Evolutionary conservation across 2,329 filamentous ascomycete species (phyloP).

Genomic region (Penicillium digitatum): DNA sequence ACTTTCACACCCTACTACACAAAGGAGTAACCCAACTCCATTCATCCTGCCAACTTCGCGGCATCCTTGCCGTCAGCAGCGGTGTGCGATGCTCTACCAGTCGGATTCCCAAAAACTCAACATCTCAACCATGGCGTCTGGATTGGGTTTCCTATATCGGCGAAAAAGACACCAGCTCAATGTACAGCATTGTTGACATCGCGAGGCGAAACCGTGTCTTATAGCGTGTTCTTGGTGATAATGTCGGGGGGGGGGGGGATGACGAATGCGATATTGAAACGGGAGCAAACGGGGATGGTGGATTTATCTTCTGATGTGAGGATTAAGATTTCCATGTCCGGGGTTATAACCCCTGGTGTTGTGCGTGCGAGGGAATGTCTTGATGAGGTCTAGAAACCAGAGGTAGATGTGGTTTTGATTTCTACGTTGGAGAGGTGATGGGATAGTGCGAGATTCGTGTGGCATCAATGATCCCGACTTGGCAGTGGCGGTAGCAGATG

Average conservation of each 20-base stretch:
- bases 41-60: slow-evolving; percentile 46
- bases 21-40: slow-evolving; percentile 40
- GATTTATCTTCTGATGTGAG: slow-evolving; percentile 31
- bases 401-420: slow-evolving; percentile 49
- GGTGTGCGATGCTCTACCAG: slow-evolving; percentile 59
- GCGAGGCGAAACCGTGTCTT: slow-evolving; percentile 62
- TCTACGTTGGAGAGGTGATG: slow-evolving; percentile 49
- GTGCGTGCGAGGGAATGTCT: slow-evolving; percentile 53
- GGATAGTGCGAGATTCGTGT: slow-evolving; percentile 46
- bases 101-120: slow-evolving; percentile 69
- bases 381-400: slow-evolving; percentile 43
- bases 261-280: slow-evolving; percentile 44
- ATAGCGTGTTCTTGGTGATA: slow-evolving; percentile 57
- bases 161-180: slow-evolving; percentile 65
- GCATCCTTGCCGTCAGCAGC: slow-evolving; percentile 56
- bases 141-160: slow-evolving; percentile 63
- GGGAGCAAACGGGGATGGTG: slow-evolving; percentile 12
- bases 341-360: slow-evolving; percentile 66
- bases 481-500: slow-evolving; percentile 25
- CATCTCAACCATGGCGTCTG: slow-evolving; percentile 65
- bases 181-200: slow-evolving; percentile 69
- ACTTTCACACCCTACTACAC: slow-evolving; percentile 52
- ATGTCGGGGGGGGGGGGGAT: slow-evolving; percentile 60
- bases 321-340: slow-evolving; percentile 69
- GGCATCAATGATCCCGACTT: slow-evolving; percentile 33